These are phyloP conservation scores for Penicillium decumbens DNA, from an alignment of 2,329 filamentous ascomycete species.

Conservation along the genomic window DNA sequence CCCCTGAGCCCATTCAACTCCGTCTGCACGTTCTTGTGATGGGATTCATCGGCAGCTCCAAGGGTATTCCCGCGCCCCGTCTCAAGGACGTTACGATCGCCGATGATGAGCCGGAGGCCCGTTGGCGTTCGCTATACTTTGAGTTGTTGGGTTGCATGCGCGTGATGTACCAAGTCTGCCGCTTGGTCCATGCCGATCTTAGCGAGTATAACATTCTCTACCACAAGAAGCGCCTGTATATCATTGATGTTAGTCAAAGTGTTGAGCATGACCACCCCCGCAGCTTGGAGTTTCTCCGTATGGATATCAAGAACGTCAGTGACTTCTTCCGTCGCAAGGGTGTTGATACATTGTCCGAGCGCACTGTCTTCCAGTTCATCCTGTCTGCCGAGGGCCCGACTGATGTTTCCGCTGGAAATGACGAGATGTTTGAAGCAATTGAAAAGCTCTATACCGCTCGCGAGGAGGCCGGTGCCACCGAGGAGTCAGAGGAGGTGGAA, in stretches of 20 bases:
- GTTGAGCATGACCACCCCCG: constrained; percentile 95
- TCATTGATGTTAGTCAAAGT: constrained; percentile 96
- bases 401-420: constrained; percentile 37
- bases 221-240: constrained; percentile 73
- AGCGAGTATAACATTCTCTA: constrained; percentile 98
- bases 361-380: constrained; percentile 79
- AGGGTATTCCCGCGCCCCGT: constrained; percentile 81
- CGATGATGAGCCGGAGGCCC: constrained; percentile 62
- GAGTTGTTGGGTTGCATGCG: constrained; percentile 86
- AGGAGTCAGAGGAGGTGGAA: constrained; percentile 59
- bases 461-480: constrained; percentile 48
- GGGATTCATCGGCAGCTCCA: constrained; percentile 82
- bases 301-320: constrained; percentile 96
- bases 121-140: constrained; percentile 74
- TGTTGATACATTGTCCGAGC: constrained; percentile 74
- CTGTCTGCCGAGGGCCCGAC: constrained; percentile 54
- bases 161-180: constrained; percentile 85
- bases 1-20: constrained; percentile 81
- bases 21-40: constrained; percentile 95
- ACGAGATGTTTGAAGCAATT: constrained; percentile 58
- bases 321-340: constrained; percentile 88
- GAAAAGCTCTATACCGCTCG: constrained; percentile 63
- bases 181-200: constrained; percentile 89
- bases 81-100: constrained; percentile 78
- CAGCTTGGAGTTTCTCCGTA: constrained; percentile 86